Conservation (phyloP, 2,329 filamentous ascomycete species). For the Cercospora sp. region DNA sequence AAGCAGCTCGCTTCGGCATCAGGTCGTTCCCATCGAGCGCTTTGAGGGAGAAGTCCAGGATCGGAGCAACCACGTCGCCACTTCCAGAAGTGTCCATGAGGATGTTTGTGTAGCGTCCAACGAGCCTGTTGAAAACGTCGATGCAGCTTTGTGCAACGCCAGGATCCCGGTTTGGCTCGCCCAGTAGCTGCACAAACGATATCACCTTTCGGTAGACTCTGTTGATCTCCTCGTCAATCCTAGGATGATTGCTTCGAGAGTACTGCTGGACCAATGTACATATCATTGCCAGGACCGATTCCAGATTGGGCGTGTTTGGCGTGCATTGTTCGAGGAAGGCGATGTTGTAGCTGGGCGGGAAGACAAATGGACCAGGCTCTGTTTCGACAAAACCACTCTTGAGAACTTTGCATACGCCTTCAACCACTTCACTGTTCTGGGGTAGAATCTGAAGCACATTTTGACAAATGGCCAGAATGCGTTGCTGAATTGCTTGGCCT, state of each 20-base stretch:
- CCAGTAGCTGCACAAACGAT: slow-evolving; percentile 62
- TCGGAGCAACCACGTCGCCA: slow-evolving; percentile 39
- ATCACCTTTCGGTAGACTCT: slow-evolving; percentile 63
- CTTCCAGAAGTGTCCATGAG: slow-evolving; percentile 64
- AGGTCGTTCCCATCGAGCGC: slow-evolving; percentile 71
- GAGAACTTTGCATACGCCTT: slow-evolving; percentile 70
- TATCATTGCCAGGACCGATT: slow-evolving; percentile 68
- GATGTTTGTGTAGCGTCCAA: slow-evolving; percentile 61
- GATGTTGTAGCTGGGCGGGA: slow-evolving; percentile 65
- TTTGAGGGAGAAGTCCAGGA: slow-evolving; percentile 71
- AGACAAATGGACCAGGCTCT: slow-evolving; percentile 73
- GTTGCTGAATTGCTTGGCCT: slow-evolving; percentile 49
- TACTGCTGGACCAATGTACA: slow-evolving; percentile 62
- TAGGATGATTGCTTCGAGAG: slow-evolving; percentile 40
- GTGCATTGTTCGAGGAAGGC: slow-evolving; percentile 58
- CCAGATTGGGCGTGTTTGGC: slow-evolving; percentile 64
- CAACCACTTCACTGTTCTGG: slow-evolving; percentile 65
- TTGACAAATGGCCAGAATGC: slow-evolving; percentile 53
- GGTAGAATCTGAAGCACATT: slow-evolving; percentile 57
- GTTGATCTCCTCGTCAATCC: slow-evolving; percentile 52
- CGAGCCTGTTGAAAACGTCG: slow-evolving; percentile 66
- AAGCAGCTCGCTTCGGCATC: slow-evolving; percentile 71
- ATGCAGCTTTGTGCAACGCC: slow-evolving; percentile 73
- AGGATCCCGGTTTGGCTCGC: slow-evolving; percentile 63
- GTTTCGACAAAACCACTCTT: slow-evolving; percentile 74